phyloP scores from a whole-genome alignment of 352 stramenopile genomes.

The Plasmopara halstedii region DNA sequence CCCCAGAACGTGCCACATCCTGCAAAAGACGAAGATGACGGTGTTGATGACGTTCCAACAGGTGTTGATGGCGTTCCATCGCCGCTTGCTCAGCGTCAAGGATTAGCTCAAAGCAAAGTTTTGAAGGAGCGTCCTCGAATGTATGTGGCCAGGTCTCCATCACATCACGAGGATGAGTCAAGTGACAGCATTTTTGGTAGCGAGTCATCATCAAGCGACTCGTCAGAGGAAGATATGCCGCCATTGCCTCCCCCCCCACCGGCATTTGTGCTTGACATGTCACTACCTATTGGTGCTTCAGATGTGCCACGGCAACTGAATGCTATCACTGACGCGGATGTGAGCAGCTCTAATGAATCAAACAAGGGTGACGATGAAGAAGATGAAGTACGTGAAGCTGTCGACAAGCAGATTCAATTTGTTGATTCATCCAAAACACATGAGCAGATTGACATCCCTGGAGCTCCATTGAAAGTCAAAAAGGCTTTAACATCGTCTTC shows the following conservation, averaged over 20 bases:
- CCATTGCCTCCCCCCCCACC: slow-evolving; percentile 40
- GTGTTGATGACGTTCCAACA: slow-evolving; percentile 6
- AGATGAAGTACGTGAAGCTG: not conserved
- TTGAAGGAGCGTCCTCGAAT: slow-evolving; percentile 63
- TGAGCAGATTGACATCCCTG: not conserved
- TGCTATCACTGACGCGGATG: slow-evolving; percentile 36
- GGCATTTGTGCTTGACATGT: slow-evolving; percentile 10
- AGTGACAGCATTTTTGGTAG: slow-evolving; percentile 85
- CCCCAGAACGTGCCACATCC: slow-evolving; percentile 23
- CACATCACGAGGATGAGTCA: slow-evolving; percentile 70
- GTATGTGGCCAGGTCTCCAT: slow-evolving; percentile 63
- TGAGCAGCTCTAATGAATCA: slow-evolving; percentile 38
- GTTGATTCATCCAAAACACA: slow-evolving; percentile 5
- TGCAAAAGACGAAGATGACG: slow-evolving; percentile 18
- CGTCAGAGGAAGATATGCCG: slow-evolving; percentile 40
- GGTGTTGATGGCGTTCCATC: slow-evolving; percentile 18
- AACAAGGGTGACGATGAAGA: slow-evolving; percentile 24
- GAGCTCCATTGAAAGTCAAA: slow-evolving; percentile 1
- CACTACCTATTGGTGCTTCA: slow-evolving; percentile 5
- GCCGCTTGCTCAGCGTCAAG: slow-evolving; percentile 15
- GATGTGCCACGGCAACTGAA: slow-evolving; percentile 24
- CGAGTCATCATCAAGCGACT: slow-evolving; percentile 44
- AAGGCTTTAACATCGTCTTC: slow-evolving; percentile 10
- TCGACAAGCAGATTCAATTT: slow-evolving; percentile 7
- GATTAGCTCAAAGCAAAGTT: slow-evolving; percentile 29